Evolutionary conservation across 495 filamentous ascomycete genomes (phyloP), one percentile per base, ranked within the genome.

Genomic region (Lineolata rhizophorae): DNA sequence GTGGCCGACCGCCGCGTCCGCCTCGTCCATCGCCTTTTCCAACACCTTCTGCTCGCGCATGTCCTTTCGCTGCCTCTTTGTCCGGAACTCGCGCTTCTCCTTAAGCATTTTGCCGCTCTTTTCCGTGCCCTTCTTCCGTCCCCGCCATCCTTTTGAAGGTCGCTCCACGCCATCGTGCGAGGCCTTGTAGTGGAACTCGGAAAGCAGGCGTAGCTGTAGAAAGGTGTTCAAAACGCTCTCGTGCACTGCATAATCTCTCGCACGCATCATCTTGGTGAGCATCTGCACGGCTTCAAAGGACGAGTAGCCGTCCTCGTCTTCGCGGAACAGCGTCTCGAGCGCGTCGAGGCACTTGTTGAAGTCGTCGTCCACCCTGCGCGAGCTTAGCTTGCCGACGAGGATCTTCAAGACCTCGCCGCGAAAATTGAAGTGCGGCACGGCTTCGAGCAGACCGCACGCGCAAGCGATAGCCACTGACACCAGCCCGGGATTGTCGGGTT

Each of bases 381-480:
- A 58, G 42, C 79, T 78, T 5, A 95, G 60, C 32, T 83, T 84
- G 40, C 73, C 71, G 20, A 92, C 68, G 20, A 97, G 45, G 25
- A 95, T 81, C 54, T 77, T 77, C 22, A 95, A 51, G 18, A 97
- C 56, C 19, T 95, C 90, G 18, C 58, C 61, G 5, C 90, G 66
- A 52, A 87, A 93, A 54, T 97, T 97, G 66, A 97, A 97, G 55
- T 97, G 90, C 8, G 87, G 79, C 3, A 92, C 80, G 1, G 70
- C 56, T 9, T 66, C 57, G 20, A 97, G 56, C 12, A 95, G 62
- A 18, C 58, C 70, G 46, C 79, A 85, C 5, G 76, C 76, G 49
- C 90, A 95, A 12, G 65, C 70, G 31, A 93, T 76, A 2, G 87
- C 87, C 10, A 91, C 58, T 32, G 58, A 72, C 27, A 68, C 60